These are phyloP conservation scores for Digitaria exilis DNA, from an alignment of 202 grass and related monocot species.

Conservation along the genomic window DNA sequence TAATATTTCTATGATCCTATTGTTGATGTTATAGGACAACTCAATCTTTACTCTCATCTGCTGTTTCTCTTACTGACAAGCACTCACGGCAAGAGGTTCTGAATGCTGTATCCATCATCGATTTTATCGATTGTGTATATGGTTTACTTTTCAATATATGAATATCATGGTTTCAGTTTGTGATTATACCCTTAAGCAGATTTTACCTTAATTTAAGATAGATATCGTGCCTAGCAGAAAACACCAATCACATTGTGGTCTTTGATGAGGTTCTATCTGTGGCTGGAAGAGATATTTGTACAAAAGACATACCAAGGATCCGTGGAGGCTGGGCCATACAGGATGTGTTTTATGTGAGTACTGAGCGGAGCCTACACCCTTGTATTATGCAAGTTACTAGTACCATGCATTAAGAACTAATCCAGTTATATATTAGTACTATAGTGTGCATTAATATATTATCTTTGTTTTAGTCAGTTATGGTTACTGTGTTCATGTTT, in stretches of 20 bases:
- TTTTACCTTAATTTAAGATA: conserved; percentile 52
- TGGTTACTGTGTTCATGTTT: conserved; percentile 14
- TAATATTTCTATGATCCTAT: conserved; percentile 32
- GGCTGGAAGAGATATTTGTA: conserved; percentile 87
- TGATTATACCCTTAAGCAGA: conserved; percentile 26
- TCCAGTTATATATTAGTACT: not conserved
- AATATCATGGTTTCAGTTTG: conserved; percentile 24
- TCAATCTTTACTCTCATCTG: conserved; percentile 86
- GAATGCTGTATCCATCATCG: conserved; percentile 80
- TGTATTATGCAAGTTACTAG: conserved; percentile 26
- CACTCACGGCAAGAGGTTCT: conserved; percentile 83
- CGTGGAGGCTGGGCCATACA: conserved; percentile 95
- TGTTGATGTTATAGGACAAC: conserved; percentile 69
- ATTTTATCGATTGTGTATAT: conserved; percentile 19
- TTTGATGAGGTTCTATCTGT: conserved; percentile 92
- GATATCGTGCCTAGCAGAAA: conserved; percentile 98
- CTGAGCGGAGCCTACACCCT: conserved; percentile 17
- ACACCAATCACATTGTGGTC: conserved; percentile 74
- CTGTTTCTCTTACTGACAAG: conserved; percentile 75
- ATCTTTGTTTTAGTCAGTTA: conserved; percentile 20
- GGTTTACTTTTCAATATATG: conserved; percentile 11
- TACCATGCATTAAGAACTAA: not conserved
- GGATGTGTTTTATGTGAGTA: conserved; percentile 90
- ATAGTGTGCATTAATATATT: not conserved
- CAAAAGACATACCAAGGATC: conserved; percentile 91